Evolutionary conservation across 2,329 filamentous ascomycete genomes (phyloP), one percentile per base, ranked within the genome.

Genomic region (Madurella mycetomatis): DNA sequence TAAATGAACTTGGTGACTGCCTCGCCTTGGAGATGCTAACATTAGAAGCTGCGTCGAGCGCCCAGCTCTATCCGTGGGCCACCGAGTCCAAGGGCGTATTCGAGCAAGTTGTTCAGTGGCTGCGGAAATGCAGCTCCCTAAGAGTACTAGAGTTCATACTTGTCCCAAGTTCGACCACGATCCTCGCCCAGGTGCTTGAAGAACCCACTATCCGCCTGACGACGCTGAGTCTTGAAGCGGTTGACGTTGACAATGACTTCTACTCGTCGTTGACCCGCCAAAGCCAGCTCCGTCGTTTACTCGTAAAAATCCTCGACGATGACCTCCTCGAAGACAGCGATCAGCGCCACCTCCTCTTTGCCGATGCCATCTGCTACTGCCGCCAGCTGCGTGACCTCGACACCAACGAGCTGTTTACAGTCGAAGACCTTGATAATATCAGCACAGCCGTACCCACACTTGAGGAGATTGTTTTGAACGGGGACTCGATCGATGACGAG

Each of bases 381-480:
- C 73, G 66, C 17, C 70, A 78, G 9, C 73, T 87, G 15, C 76
- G 72, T 19, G 72, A 77, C 17, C 71, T 87, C 2, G 74, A 80
- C 39, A 66, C 76, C 32, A 72, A 77, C 31, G 73, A 81, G 4
- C 76, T 73, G 1, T 76, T 86, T 55, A 72, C 68, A 0, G 69
- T 76, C 8, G 66, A 71, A 9, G 77, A 85, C 40, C 70, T 86
- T 34, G 65, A 70, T 11, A 62, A 62, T 2, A 71, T 87, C 15
- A 72, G 77, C 19, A 56, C 65, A 1, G 65, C 71, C 9, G 67
- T 84, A 9, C 67, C 67, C 0, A 64, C 72, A 15, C 72, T 88
- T 0, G 80, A 84, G 59, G 76, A 81, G 12, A 67, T 87, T 13
- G 76, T 73, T 43, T 76, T 86, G 47, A 77, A 75, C 42, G 83